Evolutionary conservation across 202 grass and related monocot genomes (phyloP), one percentile per base, ranked within the genome.

Genomic region (Zoysia matrella): DNA sequence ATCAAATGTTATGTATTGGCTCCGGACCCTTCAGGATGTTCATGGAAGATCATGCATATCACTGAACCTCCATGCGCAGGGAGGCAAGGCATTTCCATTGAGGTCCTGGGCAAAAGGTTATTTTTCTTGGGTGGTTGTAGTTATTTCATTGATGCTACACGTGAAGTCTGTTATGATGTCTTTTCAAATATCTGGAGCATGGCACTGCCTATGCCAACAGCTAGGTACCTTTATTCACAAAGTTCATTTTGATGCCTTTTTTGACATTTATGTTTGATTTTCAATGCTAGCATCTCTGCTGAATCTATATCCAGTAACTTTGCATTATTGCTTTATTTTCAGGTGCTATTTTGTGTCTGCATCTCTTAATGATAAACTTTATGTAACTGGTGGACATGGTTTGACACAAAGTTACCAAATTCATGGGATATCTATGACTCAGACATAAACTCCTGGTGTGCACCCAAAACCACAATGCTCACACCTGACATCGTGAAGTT

Each of bases 91-190:
- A 79, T 90, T 78, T 77, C 84, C 44, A 81, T 94, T 65, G 90
- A 93, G 86, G 64, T 73, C 49, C 66, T 98, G 10, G 90, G 81
- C 60, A 87, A 62, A 61, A 93, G 80, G 40, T 80, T 94, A 47
- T 97, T 92, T 82, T 63, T 97, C 10, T 74, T 97, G 79, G 95
- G 95, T 65, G 95, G 95, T 64, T 94, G 90, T 86, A 76, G 79
- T 16, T 80, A 53, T 44, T 68, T 30, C 15, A 70, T 83, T 40
- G 80, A 88, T 84, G 82, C 73, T 54, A 94, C 55, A 7, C 82
- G 93, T 86, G 92, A 94, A 76, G 90, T 91, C 2, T 94, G 86
- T 64, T 97, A 94, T 11, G 60, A 63, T 39, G 60, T 30, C 60
- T 63, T 88, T 18, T 66, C 83, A 57, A 87, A 92, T 69, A 16